Evolutionary conservation across 2,329 filamentous ascomycete genomes (phyloP).

Genomic region (Xylariaceae sp.): DNA sequence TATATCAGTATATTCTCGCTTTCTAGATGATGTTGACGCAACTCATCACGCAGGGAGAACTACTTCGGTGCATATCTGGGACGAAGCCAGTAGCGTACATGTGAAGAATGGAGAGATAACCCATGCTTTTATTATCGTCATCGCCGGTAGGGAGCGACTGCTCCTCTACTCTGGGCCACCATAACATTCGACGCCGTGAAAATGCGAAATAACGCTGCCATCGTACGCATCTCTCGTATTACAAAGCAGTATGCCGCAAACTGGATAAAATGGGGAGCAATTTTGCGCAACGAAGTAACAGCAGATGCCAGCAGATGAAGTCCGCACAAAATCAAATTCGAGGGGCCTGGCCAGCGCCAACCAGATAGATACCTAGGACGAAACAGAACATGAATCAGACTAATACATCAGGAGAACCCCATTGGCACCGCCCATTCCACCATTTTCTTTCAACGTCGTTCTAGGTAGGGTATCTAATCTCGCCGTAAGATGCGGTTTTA

Average conservation of each 20-base stretch:
- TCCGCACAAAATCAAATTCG: constrained; percentile 4
- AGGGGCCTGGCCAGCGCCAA: not conserved
- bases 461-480: constrained; percentile 2
- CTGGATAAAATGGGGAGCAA: constrained; percentile 6
- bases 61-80: not conserved
- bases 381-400: not conserved
- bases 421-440: not conserved
- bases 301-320: constrained; percentile 7
- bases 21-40: not conserved
- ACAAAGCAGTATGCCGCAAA: constrained; percentile 9
- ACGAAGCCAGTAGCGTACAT: not conserved
- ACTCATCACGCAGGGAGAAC: not conserved
- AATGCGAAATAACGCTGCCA: constrained; percentile 19
- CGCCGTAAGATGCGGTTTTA: not conserved
- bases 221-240: constrained; percentile 18
- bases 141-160: constrained; percentile 7
- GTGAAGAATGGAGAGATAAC: constrained; percentile 11
- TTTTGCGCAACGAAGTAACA: not conserved
- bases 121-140: constrained; percentile 12
- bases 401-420: not conserved
- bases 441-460: constrained; percentile 3
- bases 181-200: constrained; percentile 14
- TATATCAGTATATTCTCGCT: not conserved
- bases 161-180: constrained; percentile 15
- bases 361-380: not conserved